Conservation (phyloP, 2,329 filamentous ascomycete genomes). For the Mycogone perniciosa region DNA sequence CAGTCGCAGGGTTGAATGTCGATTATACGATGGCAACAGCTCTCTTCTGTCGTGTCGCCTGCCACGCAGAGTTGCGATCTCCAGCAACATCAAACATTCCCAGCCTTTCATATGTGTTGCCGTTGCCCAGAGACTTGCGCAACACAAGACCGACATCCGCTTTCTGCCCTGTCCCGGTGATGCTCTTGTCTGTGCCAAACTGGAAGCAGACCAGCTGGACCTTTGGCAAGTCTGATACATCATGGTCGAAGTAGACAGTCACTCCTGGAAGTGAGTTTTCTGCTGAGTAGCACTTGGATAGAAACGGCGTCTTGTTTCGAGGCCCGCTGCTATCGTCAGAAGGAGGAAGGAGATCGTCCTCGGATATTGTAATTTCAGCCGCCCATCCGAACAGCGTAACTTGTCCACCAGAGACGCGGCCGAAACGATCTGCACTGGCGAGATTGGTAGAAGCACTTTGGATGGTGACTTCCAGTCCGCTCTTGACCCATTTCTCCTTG, state of each 20-base stretch:
- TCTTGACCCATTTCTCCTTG: not conserved
- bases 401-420: not conserved
- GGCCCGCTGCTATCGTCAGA: not conserved
- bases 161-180: not conserved
- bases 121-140: not conserved
- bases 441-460: not conserved
- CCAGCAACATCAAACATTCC: constrained; percentile 1
- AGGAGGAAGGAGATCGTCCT: not conserved
- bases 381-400: not conserved
- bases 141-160: not conserved
- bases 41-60: not conserved
- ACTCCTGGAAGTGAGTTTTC: not conserved
- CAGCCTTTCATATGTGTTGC: not conserved
- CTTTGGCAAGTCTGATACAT: not conserved
- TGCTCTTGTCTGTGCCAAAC: not conserved
- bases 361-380: not conserved
- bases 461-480: not conserved
- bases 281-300: not conserved
- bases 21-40: not conserved
- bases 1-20: not conserved
- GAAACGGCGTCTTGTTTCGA: not conserved
- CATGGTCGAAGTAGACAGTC: not conserved
- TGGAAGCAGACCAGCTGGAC: not conserved
- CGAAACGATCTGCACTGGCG: not conserved
- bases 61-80: not conserved